Percentiles rank a stretch among this genome's conserved stretches.
Conservation (phyloP, 805 yeast species). For the Wickerhamiella alocasiicola region DNA sequence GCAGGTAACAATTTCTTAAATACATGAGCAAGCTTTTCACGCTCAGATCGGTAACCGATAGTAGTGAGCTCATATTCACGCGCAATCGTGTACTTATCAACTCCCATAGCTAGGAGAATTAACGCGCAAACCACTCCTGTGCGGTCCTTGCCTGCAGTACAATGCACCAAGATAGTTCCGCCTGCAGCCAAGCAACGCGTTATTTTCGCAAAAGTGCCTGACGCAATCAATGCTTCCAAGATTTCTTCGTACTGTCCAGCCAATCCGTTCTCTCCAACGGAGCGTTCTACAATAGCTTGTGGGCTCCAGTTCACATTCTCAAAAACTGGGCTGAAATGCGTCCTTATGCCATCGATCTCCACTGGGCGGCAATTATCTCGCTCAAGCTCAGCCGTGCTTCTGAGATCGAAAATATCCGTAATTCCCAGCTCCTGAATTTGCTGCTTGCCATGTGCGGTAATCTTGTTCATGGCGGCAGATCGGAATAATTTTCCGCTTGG, state of each 20-base stretch:
- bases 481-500: slow-evolving; percentile 47
- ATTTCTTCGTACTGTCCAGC: slow-evolving; percentile 48
- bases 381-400: slow-evolving; percentile 44
- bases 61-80: slow-evolving; percentile 70
- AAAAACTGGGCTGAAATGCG: slow-evolving; percentile 49
- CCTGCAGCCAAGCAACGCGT: slow-evolving; percentile 40
- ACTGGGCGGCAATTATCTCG: slow-evolving; percentile 32
- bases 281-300: slow-evolving; percentile 38
- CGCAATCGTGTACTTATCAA: slow-evolving; percentile 51
- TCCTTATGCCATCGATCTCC: slow-evolving; percentile 33
- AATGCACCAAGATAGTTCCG: slow-evolving; percentile 44
- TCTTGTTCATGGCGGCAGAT: slow-evolving; percentile 44
- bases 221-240: slow-evolving; percentile 29
- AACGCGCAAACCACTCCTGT: slow-evolving; percentile 68
- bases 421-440: slow-evolving; percentile 36
- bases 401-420: slow-evolving; percentile 49
- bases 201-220: slow-evolving; percentile 23
- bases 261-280: not conserved
- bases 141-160: slow-evolving; percentile 81
- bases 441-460: slow-evolving; percentile 40
- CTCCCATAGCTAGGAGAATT: slow-evolving; percentile 48
- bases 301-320: slow-evolving; percentile 47
- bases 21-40: not conserved
- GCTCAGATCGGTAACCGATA: slow-evolving; percentile 17
- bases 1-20: not conserved